Base-by-base conservation (phyloP, 768 basidiomycete species). In the Amanita jacksonii region DNA sequence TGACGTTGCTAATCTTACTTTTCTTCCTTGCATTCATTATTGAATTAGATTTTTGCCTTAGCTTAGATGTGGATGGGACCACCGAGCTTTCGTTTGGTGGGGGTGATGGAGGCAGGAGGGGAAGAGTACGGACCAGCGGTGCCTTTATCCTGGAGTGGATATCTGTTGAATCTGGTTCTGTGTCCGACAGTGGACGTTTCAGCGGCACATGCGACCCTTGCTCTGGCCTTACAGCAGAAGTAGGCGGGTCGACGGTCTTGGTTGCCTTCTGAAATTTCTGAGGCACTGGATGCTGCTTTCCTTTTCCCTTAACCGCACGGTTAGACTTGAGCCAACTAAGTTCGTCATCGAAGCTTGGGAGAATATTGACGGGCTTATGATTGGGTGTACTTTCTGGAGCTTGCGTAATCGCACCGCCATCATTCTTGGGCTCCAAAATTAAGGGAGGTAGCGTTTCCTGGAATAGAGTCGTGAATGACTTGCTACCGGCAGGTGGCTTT, bases 91-190 rank as follows among this genome's bases (percentile, higher is more conserved):
- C 55, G 18, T 61, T 62, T 3, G 72, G 70, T 13, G 80, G 77
- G n/a, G 84, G 84, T 13, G 85, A 83, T 13, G 83, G 82, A 5
- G 81, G 80, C 41, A 85, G 57, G 38, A 84, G 69, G 20, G 57
- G 53, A 5, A 63, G 60, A 38, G 54, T 55, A 38, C 39, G 24
- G 19, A 49, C 49, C 5, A 42, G 58, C 37, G 28, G 49, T 19
- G 44, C 41, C 22, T 43, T 51, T 25, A 12, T 28, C n/a, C 51
- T 44, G 32, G 44, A 37, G 30, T 28, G 38, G 50, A 50, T 37
- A 45, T 55, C 57, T 33, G 47, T 48, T 13, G 51, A 53, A 28
- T 60, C 63, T 22, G 48, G 41, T 23, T 62, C 62, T 31, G 58
- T 52, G 23, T 61, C 64, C 12, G 67, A 62, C 23, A 72, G 51